Evolutionary conservation across 163 green algal species (phyloP).

Genomic region (Picocystis sp.): DNA sequence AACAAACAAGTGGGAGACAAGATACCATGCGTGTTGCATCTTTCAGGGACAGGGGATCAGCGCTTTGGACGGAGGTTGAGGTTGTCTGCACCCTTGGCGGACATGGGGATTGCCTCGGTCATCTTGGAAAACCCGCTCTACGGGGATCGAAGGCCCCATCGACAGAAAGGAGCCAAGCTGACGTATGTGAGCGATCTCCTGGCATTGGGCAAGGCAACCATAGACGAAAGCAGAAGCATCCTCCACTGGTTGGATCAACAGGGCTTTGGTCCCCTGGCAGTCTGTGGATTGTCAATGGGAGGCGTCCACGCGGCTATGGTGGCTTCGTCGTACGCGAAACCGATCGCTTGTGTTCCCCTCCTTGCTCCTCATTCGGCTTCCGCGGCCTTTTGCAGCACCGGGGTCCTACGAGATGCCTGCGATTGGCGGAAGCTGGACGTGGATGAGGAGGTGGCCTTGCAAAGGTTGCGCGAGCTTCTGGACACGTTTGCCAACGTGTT

Average conservation of each 20-base stretch:
- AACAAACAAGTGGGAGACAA: no score
- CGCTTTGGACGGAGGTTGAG: slow-evolving; percentile 36
- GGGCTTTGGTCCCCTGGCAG: slow-evolving; percentile 13
- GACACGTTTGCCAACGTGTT: slow-evolving; percentile 14
- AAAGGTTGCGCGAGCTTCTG: slow-evolving; percentile 6
- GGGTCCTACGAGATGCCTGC: slow-evolving; percentile 13
- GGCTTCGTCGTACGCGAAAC: slow-evolving; percentile 37
- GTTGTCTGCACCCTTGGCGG: slow-evolving; percentile 34
- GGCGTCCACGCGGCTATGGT: slow-evolving; percentile 75
- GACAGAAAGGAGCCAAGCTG: slow-evolving; percentile 55
- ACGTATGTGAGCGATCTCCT: slow-evolving; percentile 61
- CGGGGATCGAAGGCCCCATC: slow-evolving; percentile 33
- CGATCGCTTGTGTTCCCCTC: slow-evolving; percentile 43
- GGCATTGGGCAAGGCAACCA: slow-evolving; percentile 53
- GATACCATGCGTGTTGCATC: no score
- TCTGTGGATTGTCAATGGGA: slow-evolving; percentile 71
- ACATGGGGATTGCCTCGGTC: slow-evolving; percentile 42
- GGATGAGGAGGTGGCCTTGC: slow-evolving; percentile 4
- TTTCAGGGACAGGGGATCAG: slow-evolving; percentile 62
- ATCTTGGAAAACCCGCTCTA: slow-evolving; percentile 68
- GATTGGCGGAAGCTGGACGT: slow-evolving; percentile 7
- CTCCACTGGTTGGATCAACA: slow-evolving; percentile 37
- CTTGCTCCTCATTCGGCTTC: slow-evolving; percentile 55
- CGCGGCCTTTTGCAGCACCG: slow-evolving; percentile 45
- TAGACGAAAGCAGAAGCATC: slow-evolving; percentile 54